phyloP scores from a whole-genome alignment of 371 early-diverging fungal genomes.

The Mucor circinelloides region DNA sequence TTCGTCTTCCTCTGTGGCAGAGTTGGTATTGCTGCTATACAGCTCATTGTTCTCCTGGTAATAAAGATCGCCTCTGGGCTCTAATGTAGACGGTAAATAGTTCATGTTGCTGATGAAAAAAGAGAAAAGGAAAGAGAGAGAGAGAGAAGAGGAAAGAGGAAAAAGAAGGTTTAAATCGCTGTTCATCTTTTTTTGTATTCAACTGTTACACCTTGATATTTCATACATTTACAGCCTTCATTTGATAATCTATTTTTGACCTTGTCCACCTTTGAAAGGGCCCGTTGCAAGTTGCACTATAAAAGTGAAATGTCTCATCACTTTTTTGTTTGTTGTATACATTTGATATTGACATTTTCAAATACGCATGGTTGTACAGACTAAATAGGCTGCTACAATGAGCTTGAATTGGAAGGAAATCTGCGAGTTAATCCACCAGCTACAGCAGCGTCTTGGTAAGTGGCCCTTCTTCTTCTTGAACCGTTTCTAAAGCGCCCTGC shows the following conservation, averaged over 20 bases:
- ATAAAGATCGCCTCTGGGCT: constrained; percentile 2
- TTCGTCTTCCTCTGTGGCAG: background rate
- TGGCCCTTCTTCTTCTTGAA: too few species aligned
- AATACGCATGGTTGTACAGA: background rate
- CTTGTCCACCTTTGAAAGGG: background rate
- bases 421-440: too few species aligned
- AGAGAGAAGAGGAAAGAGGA: background rate
- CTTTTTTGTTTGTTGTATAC: background rate
- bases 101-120: background rate
- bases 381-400: background rate
- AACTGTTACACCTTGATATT: background rate
- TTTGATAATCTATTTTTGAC: background rate
- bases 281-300: background rate
- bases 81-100: constrained; percentile 1
- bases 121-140: background rate
- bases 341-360: background rate
- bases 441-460: background rate
- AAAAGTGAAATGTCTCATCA: background rate
- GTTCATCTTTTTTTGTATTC: background rate
- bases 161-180: background rate
- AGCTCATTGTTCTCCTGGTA: background rate
- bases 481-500: background rate
- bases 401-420: background rate
- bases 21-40: background rate
- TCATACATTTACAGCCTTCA: background rate